Evolutionary conservation across 1,139 yeast genomes (phyloP).

Genomic region (Saccharomyces uvarum): DNA sequence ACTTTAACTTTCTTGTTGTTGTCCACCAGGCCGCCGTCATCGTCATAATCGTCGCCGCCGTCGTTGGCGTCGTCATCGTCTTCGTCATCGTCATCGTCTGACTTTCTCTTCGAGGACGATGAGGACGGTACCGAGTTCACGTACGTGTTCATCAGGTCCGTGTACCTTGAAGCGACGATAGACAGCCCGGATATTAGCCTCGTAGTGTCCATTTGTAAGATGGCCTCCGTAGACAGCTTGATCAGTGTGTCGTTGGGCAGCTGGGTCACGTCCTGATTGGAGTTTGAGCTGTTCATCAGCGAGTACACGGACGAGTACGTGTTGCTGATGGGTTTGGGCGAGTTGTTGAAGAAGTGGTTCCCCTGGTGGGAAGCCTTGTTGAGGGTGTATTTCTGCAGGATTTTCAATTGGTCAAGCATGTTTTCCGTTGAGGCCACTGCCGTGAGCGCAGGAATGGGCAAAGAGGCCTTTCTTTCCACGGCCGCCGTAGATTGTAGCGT

Average conservation of each 20-base stretch:
- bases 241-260: conserved; percentile 58
- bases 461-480: not conserved
- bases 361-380: conserved; percentile 17
- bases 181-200: conserved; percentile 61
- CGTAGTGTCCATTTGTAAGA: conserved; percentile 47
- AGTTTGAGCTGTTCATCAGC: conserved; percentile 53
- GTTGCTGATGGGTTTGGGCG: conserved; percentile 34
- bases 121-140: not conserved
- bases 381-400: conserved; percentile 23
- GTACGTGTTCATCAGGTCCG: conserved; percentile 33
- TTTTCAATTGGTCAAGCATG: not conserved
- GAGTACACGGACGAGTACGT: conserved; percentile 44
- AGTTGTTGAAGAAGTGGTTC: conserved; percentile 30
- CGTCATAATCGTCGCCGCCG: conserved; percentile 19
- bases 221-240: conserved; percentile 59
- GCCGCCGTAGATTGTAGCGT: not conserved
- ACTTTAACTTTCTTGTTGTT: conserved; percentile 28
- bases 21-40: conserved; percentile 20
- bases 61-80: conserved; percentile 8
- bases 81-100: conserved; percentile 6
- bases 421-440: not conserved
- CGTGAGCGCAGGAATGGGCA: not conserved
- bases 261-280: conserved; percentile 60
- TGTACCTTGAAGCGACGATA: conserved; percentile 57
- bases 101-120: conserved; percentile 7